A percentile compares a stretch with the other conserved stretches of the same genome.
phyloP scores from a whole-genome alignment of 257 asterid species.

The Lithospermum erythrorhizon region DNA sequence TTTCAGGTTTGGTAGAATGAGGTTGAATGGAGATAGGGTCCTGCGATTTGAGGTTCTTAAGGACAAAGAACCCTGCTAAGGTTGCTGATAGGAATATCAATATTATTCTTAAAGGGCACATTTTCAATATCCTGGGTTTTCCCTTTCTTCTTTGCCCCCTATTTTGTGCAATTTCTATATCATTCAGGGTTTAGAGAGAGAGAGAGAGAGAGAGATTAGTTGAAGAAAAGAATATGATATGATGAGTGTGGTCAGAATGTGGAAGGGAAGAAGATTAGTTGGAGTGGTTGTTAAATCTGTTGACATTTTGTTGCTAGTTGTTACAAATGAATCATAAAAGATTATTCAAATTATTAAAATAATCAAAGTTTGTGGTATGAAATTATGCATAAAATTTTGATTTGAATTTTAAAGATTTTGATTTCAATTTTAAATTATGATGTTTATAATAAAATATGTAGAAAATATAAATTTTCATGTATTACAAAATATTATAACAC shows the following conservation, averaged over 20 bases:
- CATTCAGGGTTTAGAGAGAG: constrained; percentile 13
- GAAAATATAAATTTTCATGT: no score
- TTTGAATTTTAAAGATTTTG: no score
- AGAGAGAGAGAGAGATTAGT: background rate
- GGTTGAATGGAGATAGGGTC: constrained; percentile 1
- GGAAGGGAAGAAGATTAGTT: no score
- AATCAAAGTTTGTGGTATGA: no score
- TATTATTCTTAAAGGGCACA: constrained; percentile 41
- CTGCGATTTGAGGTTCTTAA: constrained; percentile 31
- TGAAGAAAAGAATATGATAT: background rate
- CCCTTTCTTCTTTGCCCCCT: background rate
- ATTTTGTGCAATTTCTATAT: background rate
- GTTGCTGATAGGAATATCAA: constrained; percentile 40
- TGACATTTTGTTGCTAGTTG: no score
- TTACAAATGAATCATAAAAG: no score
- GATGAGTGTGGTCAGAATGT: background rate
- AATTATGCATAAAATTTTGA: no score
- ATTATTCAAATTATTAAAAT: no score
- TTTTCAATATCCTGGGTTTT: background rate
- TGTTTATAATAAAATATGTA: no score
- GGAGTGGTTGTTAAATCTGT: no score
- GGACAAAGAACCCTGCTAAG: constrained; percentile 41
- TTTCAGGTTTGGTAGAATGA: constrained; percentile 1
- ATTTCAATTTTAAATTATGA: no score
- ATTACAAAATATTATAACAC: no score